Conservation (phyloP, 768 basidiomycete genomes). For the Vishniacozyma victoriae region DNA sequence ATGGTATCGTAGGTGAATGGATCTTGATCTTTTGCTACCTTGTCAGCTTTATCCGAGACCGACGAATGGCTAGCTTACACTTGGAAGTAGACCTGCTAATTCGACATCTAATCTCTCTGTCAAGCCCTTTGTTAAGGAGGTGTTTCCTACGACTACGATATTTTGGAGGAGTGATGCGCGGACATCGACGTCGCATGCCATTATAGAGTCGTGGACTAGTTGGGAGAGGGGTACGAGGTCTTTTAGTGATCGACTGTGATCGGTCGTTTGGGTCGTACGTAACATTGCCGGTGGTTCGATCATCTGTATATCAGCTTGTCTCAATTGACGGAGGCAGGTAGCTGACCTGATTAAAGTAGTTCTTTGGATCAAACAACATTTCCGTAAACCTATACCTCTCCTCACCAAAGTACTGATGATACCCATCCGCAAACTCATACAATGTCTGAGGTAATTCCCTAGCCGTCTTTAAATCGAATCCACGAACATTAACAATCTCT, state of each 20-base stretch:
- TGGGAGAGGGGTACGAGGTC: constrained; percentile 54
- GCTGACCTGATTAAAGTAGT: constrained; percentile 43
- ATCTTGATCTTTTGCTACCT: constrained; percentile 68
- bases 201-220: constrained; percentile 70
- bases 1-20: constrained; percentile 81
- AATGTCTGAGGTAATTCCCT: constrained; percentile 22
- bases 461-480: constrained; percentile 34
- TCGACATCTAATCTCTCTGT: constrained; percentile 75
- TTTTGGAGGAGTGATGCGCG: constrained; percentile 85
- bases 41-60: not conserved
- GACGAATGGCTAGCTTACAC: constrained; percentile 54
- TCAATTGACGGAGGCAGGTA: not conserved
- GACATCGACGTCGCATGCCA: constrained; percentile 83
- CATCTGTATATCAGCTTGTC: constrained; percentile 19
- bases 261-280: constrained; percentile 35
- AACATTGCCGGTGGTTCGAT: constrained; percentile 37
- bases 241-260: constrained; percentile 47
- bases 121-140: constrained; percentile 78
- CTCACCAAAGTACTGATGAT: constrained; percentile 69
- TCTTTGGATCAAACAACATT: constrained; percentile 70
- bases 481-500: constrained; percentile 54
- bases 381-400: constrained; percentile 83
- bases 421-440: constrained; percentile 96
- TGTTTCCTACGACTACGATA: constrained; percentile 92
- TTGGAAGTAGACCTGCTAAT: constrained; percentile 65